Conservation (phyloP, 148 eudicot genomes). For the Dianthus caryophyllus region DNA sequence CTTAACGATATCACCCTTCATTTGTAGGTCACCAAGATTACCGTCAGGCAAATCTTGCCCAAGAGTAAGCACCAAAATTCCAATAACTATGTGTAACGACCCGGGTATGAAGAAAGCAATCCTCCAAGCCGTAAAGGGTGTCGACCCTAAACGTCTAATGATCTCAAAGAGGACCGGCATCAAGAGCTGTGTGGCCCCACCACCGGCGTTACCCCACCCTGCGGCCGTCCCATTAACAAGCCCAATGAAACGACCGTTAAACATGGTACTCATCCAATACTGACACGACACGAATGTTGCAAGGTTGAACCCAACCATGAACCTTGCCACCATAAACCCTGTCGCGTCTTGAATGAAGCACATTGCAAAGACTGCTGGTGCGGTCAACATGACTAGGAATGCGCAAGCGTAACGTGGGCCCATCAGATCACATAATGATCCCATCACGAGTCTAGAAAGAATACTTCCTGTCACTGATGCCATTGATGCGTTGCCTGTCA, state of each 20-base stretch:
- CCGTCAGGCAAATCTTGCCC: conserved; percentile 58
- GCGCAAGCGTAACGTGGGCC: conserved; percentile 50
- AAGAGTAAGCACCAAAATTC: conserved; percentile 31
- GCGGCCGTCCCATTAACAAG: conserved; percentile 44
- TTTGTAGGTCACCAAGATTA: conserved; percentile 33
- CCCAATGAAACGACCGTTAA: conserved; percentile 37
- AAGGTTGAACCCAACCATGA: conserved; percentile 39
- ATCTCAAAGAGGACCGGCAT: conserved; percentile 45
- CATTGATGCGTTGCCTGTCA: conserved; percentile 25
- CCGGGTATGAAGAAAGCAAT: conserved; percentile 48
- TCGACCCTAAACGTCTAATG: conserved; percentile 24
- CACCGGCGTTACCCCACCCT: conserved; percentile 57
- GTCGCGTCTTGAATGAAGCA: conserved; percentile 24
- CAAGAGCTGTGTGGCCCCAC: conserved; percentile 44
- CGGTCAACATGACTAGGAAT: conserved; percentile 36
- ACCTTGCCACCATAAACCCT: conserved; percentile 40
- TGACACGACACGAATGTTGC: conserved; percentile 51
- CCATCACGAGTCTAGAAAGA: conserved; percentile 39
- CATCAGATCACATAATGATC: conserved; percentile 39
- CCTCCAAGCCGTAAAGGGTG: conserved; percentile 47
- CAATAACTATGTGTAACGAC: conserved; percentile 31
- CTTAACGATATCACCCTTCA: conserved; percentile 30
- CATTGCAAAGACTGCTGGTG: conserved; percentile 44
- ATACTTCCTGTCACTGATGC: conserved; percentile 40
- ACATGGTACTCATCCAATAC: conserved; percentile 58